These are phyloP conservation scores for Beta vulgaris DNA, from an alignment of 148 eudicot species.

Conservation along the genomic window DNA sequence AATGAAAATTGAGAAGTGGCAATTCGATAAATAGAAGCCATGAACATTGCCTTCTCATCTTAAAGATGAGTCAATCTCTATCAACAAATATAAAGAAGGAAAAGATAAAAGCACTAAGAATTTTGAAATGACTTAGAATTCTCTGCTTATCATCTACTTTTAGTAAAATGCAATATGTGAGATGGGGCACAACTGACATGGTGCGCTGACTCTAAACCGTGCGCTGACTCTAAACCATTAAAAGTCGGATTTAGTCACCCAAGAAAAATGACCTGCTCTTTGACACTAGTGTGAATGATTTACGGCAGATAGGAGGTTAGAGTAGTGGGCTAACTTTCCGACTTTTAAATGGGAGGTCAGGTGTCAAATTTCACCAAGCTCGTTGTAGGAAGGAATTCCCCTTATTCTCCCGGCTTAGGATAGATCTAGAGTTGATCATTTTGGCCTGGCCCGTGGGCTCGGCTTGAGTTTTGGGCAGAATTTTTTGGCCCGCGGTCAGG, in stretches of 20 bases:
- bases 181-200: constrained; percentile 1
- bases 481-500: too few species aligned
- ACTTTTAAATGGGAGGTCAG: too few species aligned
- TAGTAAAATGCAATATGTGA: background rate
- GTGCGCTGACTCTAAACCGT: constrained; percentile 2
- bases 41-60: constrained; percentile 25
- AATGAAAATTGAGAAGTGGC: background rate
- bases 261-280: background rate
- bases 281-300: background rate
- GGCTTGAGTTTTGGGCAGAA: too few species aligned
- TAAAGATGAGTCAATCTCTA: constrained; percentile 22
- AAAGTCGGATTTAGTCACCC: background rate
- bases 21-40: constrained; percentile 16
- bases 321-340: too few species aligned
- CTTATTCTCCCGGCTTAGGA: too few species aligned
- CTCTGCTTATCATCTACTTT: constrained; percentile 15
- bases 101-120: constrained; percentile 12
- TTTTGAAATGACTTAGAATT: constrained; percentile 16
- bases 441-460: too few species aligned
- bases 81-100: background rate
- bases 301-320: too few species aligned
- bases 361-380: too few species aligned
- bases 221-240: constrained; percentile 4
- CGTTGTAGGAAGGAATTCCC: too few species aligned
- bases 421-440: too few species aligned